Base-by-base conservation (phyloP, 2,329 filamentous ascomycete genomes). In the Pseudogymnoascus sp. region DNA sequence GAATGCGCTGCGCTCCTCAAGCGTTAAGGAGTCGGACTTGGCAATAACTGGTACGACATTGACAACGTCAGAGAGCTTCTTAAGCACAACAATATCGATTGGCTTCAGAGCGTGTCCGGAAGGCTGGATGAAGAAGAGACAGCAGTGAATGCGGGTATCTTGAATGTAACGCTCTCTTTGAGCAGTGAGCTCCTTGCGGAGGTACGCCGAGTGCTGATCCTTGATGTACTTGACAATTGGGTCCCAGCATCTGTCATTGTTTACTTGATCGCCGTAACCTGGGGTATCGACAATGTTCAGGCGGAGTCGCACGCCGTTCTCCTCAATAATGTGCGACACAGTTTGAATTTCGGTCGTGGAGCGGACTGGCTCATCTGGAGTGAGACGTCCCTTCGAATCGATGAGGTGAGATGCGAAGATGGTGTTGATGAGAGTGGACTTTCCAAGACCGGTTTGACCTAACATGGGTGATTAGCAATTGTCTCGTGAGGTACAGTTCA, bases 191-290 rank as follows among this genome's bases (percentile, higher is more conserved):
- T 99, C 94, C 83, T 99, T 99, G 77, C 94, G 90, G 69, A 99
- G 85, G 80, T 97, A 99, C 71, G 94, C 92, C 59, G 91, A 96
- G 82, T 99, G 94, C 81, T 99, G 94, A 77, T 99, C 94, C 83
- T 99, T 99, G 83, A 99, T 99, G 79, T 99, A 99, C 82, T 99
- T 99, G 82, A 99, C 92, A 74, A 99, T 99, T 65, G 94, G 94
- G 74, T 99, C 94, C 94, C 94, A 99, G 86, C 94, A 99, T 82
- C 94, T 89, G 79, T 99, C 94, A 77, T 99, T 99, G 84, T 99
- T 99, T 77, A 99, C 94, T 73, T 96, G 85, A 72, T 99, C 94
- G 72, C 94, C 94, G 72, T 99, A 99, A 66, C 94, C 94, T 65
- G 94, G 94, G 65, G 94, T 99, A 74, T 99, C 94, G 71, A 99